A percentile compares a stretch with the other conserved stretches of the same genome.
phyloP scores from a whole-genome alignment of 257 asterid species.

The Rubia yunnanensis region DNA sequence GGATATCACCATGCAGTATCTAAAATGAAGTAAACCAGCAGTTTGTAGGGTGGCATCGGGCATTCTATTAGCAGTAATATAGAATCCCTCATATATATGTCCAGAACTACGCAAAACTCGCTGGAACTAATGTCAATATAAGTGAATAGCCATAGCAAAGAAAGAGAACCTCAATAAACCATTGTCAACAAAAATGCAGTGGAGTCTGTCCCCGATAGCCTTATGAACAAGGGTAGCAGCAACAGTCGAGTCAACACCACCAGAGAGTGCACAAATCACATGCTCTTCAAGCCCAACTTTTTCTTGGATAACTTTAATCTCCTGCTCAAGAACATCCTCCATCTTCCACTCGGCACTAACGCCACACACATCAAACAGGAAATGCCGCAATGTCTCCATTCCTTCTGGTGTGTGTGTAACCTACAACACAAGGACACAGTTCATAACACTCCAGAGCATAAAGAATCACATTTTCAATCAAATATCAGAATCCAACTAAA shows the following conservation, averaged over 20 bases:
- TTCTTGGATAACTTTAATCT: conserved; percentile 45
- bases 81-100: no score
- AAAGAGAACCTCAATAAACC: conserved; percentile 66
- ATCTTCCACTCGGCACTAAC: conserved; percentile 74
- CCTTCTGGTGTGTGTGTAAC: conserved; percentile 94
- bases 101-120: no score
- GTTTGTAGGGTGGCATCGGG: neutral
- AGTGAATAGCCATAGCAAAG: neutral
- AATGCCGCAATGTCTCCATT: conserved; percentile 69
- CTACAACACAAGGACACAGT: conserved; percentile 28
- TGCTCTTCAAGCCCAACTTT: conserved; percentile 71
- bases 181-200: conserved; percentile 89
- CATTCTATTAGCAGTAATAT: neutral
- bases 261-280: conserved; percentile 94
- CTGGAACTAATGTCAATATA: neutral
- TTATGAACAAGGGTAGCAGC: conserved; percentile 93
- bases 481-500: neutral
- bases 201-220: conserved; percentile 96
- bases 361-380: conserved; percentile 77
- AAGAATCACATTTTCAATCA: neutral
- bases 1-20: neutral
- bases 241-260: conserved; percentile 96
- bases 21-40: neutral
- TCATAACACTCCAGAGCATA: neutral
- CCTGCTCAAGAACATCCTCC: conserved; percentile 89